Conservation (phyloP, 2,329 filamentous ascomycete genomes). For the Tolypocladium album region DNA sequence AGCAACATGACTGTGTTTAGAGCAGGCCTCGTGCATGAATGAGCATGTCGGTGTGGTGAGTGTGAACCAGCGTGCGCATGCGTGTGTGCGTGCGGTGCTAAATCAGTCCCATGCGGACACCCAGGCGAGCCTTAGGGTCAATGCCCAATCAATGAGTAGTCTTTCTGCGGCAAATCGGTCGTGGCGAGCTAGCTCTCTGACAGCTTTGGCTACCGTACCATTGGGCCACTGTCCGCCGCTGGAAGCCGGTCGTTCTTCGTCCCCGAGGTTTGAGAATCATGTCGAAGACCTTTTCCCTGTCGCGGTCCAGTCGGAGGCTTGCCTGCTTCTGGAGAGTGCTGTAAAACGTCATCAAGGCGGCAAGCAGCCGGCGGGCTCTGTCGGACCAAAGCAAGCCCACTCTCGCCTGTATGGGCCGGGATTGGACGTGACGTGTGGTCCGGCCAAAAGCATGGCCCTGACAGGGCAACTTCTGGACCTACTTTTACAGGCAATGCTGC, state of each 20-base stretch:
- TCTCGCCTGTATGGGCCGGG: background rate
- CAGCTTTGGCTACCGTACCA: background rate
- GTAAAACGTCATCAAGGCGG: conserved; percentile 20
- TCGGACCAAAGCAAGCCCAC: conserved; percentile 2
- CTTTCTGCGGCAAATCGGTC: conserved; percentile 1
- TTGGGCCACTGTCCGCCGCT: background rate
- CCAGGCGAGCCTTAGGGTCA: background rate
- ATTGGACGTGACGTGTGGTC: background rate
- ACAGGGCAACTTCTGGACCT: background rate
- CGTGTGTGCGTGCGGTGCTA: background rate
- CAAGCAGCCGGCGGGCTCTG: conserved; percentile 14
- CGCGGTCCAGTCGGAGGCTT: background rate
- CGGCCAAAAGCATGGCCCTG: background rate
- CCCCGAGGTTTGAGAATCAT: background rate
- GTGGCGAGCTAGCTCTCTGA: background rate
- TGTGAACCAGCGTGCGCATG: background rate
- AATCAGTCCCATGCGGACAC: background rate
- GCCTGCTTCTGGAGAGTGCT: background rate
- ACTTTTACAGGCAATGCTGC: background rate
- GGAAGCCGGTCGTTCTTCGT: background rate
- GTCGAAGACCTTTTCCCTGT: background rate
- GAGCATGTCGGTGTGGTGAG: background rate
- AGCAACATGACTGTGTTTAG: background rate
- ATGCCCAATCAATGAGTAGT: conserved; percentile 8
- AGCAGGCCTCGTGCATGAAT: conserved; percentile 6